Base-by-base conservation (phyloP, 164 flowering plant genomes). In the Kingdonia uniflora region DNA sequence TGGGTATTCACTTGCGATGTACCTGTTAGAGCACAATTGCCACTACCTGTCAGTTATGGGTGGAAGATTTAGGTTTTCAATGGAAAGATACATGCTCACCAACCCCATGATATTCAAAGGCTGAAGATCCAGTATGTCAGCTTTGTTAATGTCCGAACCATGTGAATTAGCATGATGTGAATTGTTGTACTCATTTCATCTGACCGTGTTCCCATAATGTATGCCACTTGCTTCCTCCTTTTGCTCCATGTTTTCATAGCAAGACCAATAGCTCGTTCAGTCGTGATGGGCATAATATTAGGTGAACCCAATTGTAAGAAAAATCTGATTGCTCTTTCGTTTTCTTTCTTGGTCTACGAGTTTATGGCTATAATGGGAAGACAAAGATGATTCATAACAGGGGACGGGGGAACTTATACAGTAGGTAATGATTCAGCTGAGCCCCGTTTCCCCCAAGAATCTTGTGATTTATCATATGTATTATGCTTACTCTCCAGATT, bases 41-140 rank as follows among this genome's bases (percentile, higher is more conserved):
- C 51, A 54, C 66, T 56, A 58, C 54, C n/a, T 71, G 67, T 20
- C 68, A 71, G 60, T 68, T 70, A 44, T 65, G 54, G 12, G 56
- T 54, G 0, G 65, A 85, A 33, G 80, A 57, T 57, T 86, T 92
- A 26, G 96, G 90, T 67, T 85, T 86, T 95, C 96, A 85, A 13
- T 85, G 89, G 61, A 89, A 67, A 40, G 72, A 43, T 5, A 67
- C 20, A 7, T 70, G 74, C 37, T 78, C 86, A 20, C 64, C 74
- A 54, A 17, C 63, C 33, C 44, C 65, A 29, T 68, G 76, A 46
- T 33, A 20, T 42, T 79, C 81, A 55, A 48, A 40, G 35, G 47
- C 29, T 12, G 65, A 17, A 45, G 69, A 46, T 19, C 59, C n/a
- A n/a, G 78, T 19, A 22, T 2, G 38, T 19, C 50, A 55, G 3